A percentile compares a stretch with the other conserved stretches of the same genome.
Evolutionary conservation across 345 rosid genomes (phyloP).

Genomic region (Salix purpurea): DNA sequence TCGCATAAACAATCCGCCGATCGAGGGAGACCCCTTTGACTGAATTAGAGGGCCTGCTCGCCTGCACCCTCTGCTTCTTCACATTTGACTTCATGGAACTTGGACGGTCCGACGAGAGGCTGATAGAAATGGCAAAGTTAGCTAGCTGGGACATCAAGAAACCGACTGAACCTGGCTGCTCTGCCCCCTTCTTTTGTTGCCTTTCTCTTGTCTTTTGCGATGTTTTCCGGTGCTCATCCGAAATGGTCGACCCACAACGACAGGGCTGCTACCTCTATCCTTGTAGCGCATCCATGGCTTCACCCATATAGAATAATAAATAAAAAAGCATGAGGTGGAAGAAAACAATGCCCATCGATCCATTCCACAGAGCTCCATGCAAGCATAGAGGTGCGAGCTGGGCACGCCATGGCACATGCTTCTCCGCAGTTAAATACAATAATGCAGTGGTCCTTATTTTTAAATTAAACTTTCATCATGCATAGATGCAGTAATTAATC

Average conservation of each 20-base stretch:
- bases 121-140: no score
- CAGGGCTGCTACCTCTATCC: background rate
- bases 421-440: background rate
- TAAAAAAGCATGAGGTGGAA: background rate
- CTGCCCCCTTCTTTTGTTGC: background rate
- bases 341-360: background rate
- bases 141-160: no score
- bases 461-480: no score
- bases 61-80: no score
- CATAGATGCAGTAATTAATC: no score
- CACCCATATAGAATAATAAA: no score
- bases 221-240: background rate
- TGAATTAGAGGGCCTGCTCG: no score
- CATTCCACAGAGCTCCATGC: constrained; percentile 21
- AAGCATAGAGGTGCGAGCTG: constrained; percentile 25
- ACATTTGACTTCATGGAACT: background rate
- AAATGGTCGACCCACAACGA: background rate
- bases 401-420: constrained; percentile 24
- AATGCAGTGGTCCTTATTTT: no score
- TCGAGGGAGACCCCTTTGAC: background rate
- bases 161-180: background rate
- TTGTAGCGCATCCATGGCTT: no score
- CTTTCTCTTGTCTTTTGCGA: background rate
- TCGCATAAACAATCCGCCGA: background rate
- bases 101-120: background rate